Evolutionary conservation across 108 stramenopile species (phyloP), one percentile per base, ranked within the genome.

Genomic region (Phaeodactylum tricornutum): DNA sequence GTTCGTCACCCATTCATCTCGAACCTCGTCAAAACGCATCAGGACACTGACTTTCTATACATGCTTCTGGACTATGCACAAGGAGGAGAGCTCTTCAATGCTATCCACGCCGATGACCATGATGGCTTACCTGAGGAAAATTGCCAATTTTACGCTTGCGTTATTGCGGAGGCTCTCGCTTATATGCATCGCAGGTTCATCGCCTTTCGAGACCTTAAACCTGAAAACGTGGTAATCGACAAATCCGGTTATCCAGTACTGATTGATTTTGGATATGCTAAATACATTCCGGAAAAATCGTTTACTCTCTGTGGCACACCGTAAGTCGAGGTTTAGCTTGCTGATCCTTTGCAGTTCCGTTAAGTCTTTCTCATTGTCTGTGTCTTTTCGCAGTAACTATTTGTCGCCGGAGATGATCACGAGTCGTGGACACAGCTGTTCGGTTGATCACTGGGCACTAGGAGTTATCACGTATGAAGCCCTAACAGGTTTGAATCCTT

Each of bases 231-330:
- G 2, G 24, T 66, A 27, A 28, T 66, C 6, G 89, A 92, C 53
- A 58, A 30, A 23, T 61, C 68, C 17, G 93, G 93, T 0, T 92
- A 88, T 57, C 64, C 81, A 23, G 76, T 87, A 7, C 65, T 92
- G 23, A 65, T 84, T 17, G 93, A 95, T 74, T 77, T 66, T 27
- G 65, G 65, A 3, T 59, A 59, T 48, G 59, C 59, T 67, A 64
- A 64, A 49, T 57, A 40, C 29, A 33, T 87, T 39, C 81, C 49
- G 22, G 61, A 70, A 38, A 87, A 81, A 48, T 87, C 87, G 22
- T 87, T 62, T 48, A 95, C 96, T 15, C 68, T 95, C 2, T 94
- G 93, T 52, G 94, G 96, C 21, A 97, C 96, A 11, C 96, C 96
- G n/a, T n/a, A n/a, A n/a, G n/a, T n/a, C n/a, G n/a, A n/a, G n/a